Conservation (phyloP, 2,329 filamentous ascomycete species). For the Thermomyces lanuginosus region DNA sequence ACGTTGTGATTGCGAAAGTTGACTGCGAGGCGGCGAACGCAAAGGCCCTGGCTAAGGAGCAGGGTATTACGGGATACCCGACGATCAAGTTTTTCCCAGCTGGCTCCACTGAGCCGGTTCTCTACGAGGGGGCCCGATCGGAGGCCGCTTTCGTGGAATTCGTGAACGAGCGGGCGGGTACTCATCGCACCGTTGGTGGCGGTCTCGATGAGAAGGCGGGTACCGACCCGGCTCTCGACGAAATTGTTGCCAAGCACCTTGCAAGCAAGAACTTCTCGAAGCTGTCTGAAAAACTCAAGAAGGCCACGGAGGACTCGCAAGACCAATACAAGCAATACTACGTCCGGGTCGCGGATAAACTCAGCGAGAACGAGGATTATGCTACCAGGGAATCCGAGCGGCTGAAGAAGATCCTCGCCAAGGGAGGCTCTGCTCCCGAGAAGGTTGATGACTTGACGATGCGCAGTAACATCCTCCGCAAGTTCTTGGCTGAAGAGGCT, state of each 20-base stretch:
- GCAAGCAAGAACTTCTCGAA: constrained; percentile 47
- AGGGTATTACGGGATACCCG: constrained; percentile 73
- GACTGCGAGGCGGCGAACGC: constrained; percentile 79
- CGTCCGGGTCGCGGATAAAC: constrained; percentile 75
- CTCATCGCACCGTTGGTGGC: constrained; percentile 67
- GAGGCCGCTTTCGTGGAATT: constrained; percentile 64
- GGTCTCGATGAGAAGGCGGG: constrained; percentile 64
- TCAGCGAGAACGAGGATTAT: constrained; percentile 59
- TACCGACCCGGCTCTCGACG: constrained; percentile 63
- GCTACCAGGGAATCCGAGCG: constrained; percentile 72
- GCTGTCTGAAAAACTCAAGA: constrained; percentile 54
- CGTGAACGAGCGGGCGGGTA: constrained; percentile 78
- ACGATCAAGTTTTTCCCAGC: constrained; percentile 97
- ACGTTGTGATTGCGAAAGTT: constrained; percentile 82
- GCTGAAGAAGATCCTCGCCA: constrained; percentile 62
- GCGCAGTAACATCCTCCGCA: constrained; percentile 75
- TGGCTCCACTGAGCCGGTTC: constrained; percentile 54
- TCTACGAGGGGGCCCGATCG: constrained; percentile 59
- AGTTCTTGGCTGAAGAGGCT: constrained; percentile 48
- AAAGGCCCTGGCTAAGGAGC: constrained; percentile 58
- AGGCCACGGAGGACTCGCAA: constrained; percentile 50
- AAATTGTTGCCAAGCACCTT: constrained; percentile 54
- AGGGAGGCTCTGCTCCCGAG: constrained; percentile 67
- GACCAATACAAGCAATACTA: constrained; percentile 90
- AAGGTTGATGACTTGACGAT: constrained; percentile 79